Percentiles rank a stretch among this genome's conserved stretches.
These are phyloP conservation scores for Sanguinoderma infundibulare DNA, from an alignment of 1,284 basidiomycete genomes.

Conservation along the genomic window DNA sequence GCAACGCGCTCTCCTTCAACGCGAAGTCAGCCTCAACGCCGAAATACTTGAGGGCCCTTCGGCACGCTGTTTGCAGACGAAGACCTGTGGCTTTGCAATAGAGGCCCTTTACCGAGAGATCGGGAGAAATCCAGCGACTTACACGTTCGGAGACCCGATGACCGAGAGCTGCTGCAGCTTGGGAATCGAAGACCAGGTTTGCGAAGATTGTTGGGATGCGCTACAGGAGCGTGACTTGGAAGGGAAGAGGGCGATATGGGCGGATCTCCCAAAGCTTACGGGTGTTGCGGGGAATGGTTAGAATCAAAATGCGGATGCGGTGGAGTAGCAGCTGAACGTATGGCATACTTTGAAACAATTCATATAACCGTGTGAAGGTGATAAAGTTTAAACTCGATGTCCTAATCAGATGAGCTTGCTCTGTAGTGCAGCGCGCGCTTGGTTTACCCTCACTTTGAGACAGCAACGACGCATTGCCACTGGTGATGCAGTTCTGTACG, in stretches of 20 bases:
- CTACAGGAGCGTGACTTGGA: background rate
- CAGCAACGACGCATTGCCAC: background rate
- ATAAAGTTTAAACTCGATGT: background rate
- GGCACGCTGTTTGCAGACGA: background rate
- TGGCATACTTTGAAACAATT: background rate
- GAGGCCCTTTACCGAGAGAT: background rate
- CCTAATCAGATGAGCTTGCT: background rate
- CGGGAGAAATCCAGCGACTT: background rate
- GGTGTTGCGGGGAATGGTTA: background rate
- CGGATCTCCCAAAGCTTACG: background rate
- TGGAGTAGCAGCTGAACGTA: background rate
- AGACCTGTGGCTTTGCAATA: background rate
- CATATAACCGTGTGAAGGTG: background rate
- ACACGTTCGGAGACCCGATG: background rate
- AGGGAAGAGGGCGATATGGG: background rate
- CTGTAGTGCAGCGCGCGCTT: background rate
- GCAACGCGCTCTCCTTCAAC: background rate
- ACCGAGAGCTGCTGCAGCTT: background rate
- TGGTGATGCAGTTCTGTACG: background rate
- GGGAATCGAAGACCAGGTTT: background rate
- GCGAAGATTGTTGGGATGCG: background rate
- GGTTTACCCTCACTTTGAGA: background rate
- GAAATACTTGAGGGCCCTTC: background rate
- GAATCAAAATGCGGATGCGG: background rate
- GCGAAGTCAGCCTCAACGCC: background rate